Conservation (phyloP, 768 basidiomycete species). For the Hydnomerulius pinastri region DNA sequence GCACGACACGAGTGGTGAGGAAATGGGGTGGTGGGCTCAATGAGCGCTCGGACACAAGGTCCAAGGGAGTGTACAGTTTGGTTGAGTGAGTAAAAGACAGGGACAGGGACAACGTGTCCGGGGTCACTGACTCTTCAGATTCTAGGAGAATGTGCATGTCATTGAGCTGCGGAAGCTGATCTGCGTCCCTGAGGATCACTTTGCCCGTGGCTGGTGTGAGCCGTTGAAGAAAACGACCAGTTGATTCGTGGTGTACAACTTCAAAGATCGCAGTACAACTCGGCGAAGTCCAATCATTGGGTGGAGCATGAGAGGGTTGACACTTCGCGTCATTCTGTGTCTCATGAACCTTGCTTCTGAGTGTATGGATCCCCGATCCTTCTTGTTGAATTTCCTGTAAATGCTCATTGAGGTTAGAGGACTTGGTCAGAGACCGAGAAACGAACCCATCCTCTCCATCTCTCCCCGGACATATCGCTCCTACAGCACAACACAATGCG, state of each 20-base stretch:
- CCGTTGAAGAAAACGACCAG: no score
- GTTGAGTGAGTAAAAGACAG: neutral
- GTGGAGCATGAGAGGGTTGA: neutral
- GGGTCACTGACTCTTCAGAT: neutral
- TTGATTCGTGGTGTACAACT: conserved; percentile 2
- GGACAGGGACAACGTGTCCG: neutral
- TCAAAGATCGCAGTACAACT: conserved; percentile 22
- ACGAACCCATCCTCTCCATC: conserved; percentile 21
- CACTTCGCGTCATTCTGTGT: no score
- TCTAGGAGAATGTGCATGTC: neutral
- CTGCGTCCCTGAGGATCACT: neutral
- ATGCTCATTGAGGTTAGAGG: neutral
- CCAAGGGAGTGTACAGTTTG: neutral
- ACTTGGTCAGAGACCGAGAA: no score
- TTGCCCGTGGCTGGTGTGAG: neutral
- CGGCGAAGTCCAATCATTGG: conserved; percentile 19
- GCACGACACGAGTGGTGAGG: neutral
- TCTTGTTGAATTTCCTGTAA: conserved; percentile 21
- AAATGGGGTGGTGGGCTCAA: neutral
- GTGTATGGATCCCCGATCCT: conserved; percentile 11
- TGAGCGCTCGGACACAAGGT: neutral
- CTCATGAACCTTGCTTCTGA: neutral
- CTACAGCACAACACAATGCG: conserved; percentile 16
- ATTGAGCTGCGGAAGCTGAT: neutral
- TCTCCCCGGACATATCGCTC: conserved; percentile 5